These are phyloP conservation scores for Cryptomeria japonica DNA, from an alignment of 75 land plant genomes.

Conservation along the genomic window DNA sequence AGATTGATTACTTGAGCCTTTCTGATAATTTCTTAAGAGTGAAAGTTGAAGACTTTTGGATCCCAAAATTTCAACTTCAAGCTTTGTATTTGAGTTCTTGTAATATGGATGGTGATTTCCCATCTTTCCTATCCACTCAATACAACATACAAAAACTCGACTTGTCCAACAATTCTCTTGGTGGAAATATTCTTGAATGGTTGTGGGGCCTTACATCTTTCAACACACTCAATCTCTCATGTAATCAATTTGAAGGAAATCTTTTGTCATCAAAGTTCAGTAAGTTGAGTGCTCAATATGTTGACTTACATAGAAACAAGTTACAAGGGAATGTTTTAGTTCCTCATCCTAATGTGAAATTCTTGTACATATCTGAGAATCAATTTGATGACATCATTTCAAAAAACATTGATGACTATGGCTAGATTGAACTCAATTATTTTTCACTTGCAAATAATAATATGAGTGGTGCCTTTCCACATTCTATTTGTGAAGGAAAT, in stretches of 20 bases:
- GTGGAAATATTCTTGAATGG: conserved; percentile 10
- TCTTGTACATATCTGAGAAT: neutral
- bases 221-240: too few species aligned
- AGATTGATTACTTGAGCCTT: neutral
- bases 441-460: too few species aligned
- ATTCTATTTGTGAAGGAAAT: neutral
- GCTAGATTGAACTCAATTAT: too few species aligned
- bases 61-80: neutral
- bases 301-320: too few species aligned
- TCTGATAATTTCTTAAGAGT: neutral
- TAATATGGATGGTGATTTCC: conserved; percentile 14
- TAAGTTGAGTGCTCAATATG: too few species aligned
- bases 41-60: neutral
- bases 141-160: conserved; percentile 2
- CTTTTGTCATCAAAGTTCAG: too few species aligned
- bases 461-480: too few species aligned
- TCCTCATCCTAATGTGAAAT: neutral
- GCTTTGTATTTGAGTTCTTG: neutral
- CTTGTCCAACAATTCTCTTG: conserved; percentile 8
- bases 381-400: neutral
- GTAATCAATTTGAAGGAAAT: too few species aligned
- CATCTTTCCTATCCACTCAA: conserved; percentile 10
- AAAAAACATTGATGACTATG: neutral
- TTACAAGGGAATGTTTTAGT: too few species aligned
- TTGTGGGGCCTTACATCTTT: conserved; percentile 11